A percentile compares a stretch with the other conserved stretches of the same genome.
Conservation (phyloP, 2,329 filamentous ascomycete genomes). For the Penicillium sp. region DNA sequence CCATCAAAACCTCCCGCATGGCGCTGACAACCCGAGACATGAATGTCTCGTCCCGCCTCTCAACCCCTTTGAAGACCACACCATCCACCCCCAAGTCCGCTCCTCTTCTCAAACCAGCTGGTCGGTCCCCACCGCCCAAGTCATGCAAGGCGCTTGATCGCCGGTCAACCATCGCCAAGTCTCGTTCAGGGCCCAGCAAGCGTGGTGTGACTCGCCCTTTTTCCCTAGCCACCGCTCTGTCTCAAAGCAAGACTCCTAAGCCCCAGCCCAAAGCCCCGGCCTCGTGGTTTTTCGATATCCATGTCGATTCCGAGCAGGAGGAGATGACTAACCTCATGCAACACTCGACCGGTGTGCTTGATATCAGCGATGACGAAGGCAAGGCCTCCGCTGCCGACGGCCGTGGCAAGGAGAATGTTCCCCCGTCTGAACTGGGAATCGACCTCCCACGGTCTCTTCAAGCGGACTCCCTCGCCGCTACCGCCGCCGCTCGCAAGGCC, state of each 20-base stretch:
- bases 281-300: conserved; percentile 86
- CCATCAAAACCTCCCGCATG: conserved; percentile 49
- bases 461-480: conserved; percentile 14
- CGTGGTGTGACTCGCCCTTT: conserved; percentile 61
- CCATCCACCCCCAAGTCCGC: conserved; percentile 48
- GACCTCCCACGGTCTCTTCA: conserved; percentile 51
- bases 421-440: conserved; percentile 62
- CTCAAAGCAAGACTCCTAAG: conserved; percentile 54
- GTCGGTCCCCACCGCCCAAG: conserved; percentile 74
- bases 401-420: conserved; percentile 88
- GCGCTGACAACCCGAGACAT: conserved; percentile 29
- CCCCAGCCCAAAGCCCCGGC: conserved; percentile 48
- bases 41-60: conserved; percentile 20
- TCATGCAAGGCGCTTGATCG: conserved; percentile 66
- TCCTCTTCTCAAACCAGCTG: conserved; percentile 66
- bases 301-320: conserved; percentile 87
- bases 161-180: conserved; percentile 61
- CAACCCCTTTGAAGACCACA: conserved; percentile 27
- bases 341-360: conserved; percentile 79
- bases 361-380: conserved; percentile 83
- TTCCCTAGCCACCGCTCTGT: conserved; percentile 73
- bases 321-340: conserved; percentile 91
- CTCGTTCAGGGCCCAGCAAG: conserved; percentile 65
- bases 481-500: conserved; percentile 42
- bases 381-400: conserved; percentile 53